Percentiles rank a stretch among this genome's conserved stretches.
Conservation (phyloP, 2,329 filamentous ascomycete genomes). For the Sporothrix humicola region DNA sequence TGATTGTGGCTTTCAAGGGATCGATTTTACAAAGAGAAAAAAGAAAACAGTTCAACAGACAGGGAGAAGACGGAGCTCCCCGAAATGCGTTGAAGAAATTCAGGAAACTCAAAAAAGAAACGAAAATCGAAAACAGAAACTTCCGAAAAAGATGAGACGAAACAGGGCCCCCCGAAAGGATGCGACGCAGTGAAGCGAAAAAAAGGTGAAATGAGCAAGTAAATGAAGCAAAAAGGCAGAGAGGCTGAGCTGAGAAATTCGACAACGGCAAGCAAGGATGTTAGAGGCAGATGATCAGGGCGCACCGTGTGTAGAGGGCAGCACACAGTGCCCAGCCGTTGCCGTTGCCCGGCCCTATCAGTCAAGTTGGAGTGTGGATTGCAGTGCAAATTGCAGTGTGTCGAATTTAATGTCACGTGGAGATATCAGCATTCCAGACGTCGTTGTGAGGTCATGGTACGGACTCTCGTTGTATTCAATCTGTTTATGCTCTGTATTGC, state of each 20-base stretch:
- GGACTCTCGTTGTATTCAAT: neutral
- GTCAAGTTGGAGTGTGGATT: neutral
- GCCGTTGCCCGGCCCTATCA: constrained; percentile 5
- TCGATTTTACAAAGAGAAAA: neutral
- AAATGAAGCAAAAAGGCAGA: neutral
- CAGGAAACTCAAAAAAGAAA: neutral
- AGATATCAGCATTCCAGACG: constrained; percentile 20
- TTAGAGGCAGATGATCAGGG: constrained; percentile 15
- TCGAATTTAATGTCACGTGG: constrained; percentile 7
- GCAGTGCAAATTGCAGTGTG: neutral
- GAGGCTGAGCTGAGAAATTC: neutral
- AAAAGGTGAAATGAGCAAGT: neutral
- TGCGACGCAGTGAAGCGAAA: neutral
- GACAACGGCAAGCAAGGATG: neutral
- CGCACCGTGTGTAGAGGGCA: neutral
- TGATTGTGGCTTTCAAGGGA: neutral
- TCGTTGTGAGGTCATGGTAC: neutral
- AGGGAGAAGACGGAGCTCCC: neutral
- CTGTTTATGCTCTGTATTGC: neutral
- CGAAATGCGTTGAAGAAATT: too few species aligned
- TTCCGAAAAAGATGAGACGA: constrained; percentile 16
- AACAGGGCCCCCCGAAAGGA: constrained; percentile 14
- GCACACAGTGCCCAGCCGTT: neutral
- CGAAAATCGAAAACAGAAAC: neutral
- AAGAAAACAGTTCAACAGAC: neutral